Evolutionary conservation across 2,329 filamentous ascomycete species (phyloP), one percentile per base, ranked within the genome.

Genomic region (Leptographium procerum): DNA sequence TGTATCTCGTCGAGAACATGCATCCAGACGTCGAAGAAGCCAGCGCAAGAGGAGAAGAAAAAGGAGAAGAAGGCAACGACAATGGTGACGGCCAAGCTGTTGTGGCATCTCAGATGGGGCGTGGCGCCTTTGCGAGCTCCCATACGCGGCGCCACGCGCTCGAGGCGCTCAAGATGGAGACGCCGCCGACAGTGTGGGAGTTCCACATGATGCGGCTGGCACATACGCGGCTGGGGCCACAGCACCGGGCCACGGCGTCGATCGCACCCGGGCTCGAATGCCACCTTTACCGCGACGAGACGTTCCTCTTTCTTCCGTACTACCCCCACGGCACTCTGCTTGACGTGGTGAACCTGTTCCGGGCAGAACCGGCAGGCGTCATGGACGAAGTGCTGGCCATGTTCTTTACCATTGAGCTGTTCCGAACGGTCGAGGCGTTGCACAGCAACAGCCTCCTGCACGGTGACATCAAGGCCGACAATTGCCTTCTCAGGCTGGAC

Each of bases 131-230:
- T 66, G 75, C 81, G n/a, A 67, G 77, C 11, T 75, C 74, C 36
- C 74, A 76, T 52, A 65, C 70, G 1, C 73, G 75, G 45, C 83
- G 88, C 48, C 75, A 75, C 50, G 63, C 75, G 1, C 78, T 94
- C 5, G 91, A 96, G 71, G 94, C 94, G 1, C 78, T 99, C 65
- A 99, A 99, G 72, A 91, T 96, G 84, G 94, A 99, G 73, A 82
- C 87, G 34, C 90, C 91, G 0, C 89, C 92, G 0, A 87, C 85
- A 5, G 80, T 88, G 0, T 99, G 94, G 94, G 94, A 99, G 69
- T 99, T 97, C 68, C 88, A 96, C 72, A 95, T 99, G 71, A 90
- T 97, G 76, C 86, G 89, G 1, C 82, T 90, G 58, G 84, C 88
- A 1, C 89, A 92, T 63, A 76, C 81, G 26, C 87, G 94, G 1